Evolutionary conservation across 306 rosid genomes (phyloP), one percentile per base, ranked within the genome.

Genomic region (Heteromeles arbutifolia): DNA sequence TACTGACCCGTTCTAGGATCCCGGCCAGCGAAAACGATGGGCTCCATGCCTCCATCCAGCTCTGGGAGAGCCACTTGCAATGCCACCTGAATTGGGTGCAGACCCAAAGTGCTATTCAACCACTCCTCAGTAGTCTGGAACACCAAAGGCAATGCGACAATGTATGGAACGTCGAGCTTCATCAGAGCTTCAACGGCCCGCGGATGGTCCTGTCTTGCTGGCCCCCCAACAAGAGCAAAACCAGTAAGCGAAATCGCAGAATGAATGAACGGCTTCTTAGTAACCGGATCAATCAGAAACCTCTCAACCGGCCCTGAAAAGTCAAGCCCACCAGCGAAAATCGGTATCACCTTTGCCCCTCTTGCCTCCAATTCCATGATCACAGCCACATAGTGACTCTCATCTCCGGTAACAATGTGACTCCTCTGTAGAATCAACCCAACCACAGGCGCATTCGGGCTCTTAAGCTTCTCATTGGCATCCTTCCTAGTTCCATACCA

Each of bases 31-130:
- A 90, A 96, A 79, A 96, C 96, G 15, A 96, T 96, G 14, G 99
- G 99, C 82, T 96, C 99, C 97, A 96, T 96, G 73, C 98, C 99
- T 70, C 99, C 99, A 82, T 92, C 99, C 1, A 96, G 97, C 86
- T 96, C 99, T 0, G 99, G 99, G 66, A 96, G 90, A 57, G 99
- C 99, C 77, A 96, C 98, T 81, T 96, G 99, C 80, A 96, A 87
- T 26, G 99, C 99, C 8, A 96, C 99, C 88, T 96, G 99, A 74
- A 96, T 92, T 25, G 99, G 99, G 79, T 96, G 99, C 88, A 96
- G 74, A 28, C 99, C 99, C 84, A 96, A 71, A 67, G 98, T 92
- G 71, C 99, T 96, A 48, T 92, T 96, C 26, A 96, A 82, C 99
- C 98, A 96, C 78, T 96, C 99, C 83, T 96, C 99, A 17, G 99